Base-by-base conservation (phyloP, 116 monocot species). In the Trichopus zeylanicus region DNA sequence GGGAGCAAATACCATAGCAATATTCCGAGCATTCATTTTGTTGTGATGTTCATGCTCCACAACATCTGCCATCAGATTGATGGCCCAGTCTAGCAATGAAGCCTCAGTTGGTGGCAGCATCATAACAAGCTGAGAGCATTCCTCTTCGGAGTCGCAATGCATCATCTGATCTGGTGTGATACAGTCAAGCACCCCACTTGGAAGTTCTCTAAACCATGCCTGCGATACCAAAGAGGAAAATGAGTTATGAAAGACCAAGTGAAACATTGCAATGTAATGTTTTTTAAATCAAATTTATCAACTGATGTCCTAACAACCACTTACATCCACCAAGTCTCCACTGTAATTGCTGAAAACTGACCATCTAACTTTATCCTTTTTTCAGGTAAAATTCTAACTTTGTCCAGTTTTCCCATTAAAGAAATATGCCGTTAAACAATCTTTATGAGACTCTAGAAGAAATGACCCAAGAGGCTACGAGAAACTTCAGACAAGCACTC, bases 141-240 rank as follows among this genome's bases (percentile, higher is more conserved):
- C 84, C 52, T 84, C 87, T 73, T 92, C 87, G 0, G 77, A 78
- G 64, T 87, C 70, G 29, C 92, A 92, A 12, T 81, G 78, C 84
- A 87, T 78, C 35, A 92, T 87, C 59, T 87, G 84, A 7, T 92
- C 87, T n/a, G 92, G 84, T 3, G 78, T 78, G 29, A 92, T 62
- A 7, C 68, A 62, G 51, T 92, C 92, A 13, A 87, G 72, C 12
- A 92, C 74, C 5, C 92, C 92, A 29, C 66, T 58, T 0, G 92
- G 87, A 6, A 92, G 78, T 74, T 92, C 92, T 66, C 92, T 73
- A 59, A 92, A 87, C 92, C 92, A 92, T 49, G 92, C 92, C 87
- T 92, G 61, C 22, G 58, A 31, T 39, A 65, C 3, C n/a, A 65
- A 34, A 1, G 24, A 21, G n/a, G 18, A 32, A n/a, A 51, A 16